Conservation (phyloP, 169 alveolate genomes). For the Cryptosporidium ryanae region DNA sequence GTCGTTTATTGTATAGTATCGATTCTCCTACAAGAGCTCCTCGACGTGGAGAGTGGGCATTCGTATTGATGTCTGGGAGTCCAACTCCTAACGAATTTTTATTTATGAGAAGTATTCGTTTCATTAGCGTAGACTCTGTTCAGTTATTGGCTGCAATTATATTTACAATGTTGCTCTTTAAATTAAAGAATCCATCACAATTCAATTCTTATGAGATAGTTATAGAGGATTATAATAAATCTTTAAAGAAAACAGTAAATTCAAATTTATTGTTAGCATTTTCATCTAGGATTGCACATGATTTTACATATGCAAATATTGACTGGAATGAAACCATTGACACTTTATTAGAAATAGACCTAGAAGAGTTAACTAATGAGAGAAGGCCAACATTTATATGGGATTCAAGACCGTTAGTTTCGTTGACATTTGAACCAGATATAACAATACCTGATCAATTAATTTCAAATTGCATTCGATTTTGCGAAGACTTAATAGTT, state of each 20-base stretch:
- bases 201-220: conserved; percentile 48
- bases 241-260: conserved; percentile 37
- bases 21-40: conserved; percentile 66
- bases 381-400: conserved; percentile 49
- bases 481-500: conserved; percentile 53
- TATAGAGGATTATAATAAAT: conserved; percentile 38
- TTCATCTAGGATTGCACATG: conserved; percentile 55
- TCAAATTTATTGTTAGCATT: conserved; percentile 50
- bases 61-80: conserved; percentile 31
- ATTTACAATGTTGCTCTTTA: conserved; percentile 53
- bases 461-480: conserved; percentile 53
- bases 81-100: conserved; percentile 57
- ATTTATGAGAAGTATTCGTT: conserved; percentile 50
- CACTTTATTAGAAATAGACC: conserved; percentile 44
- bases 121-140: conserved; percentile 43
- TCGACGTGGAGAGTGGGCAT: conserved; percentile 71
- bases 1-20: conserved; percentile 31
- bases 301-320: conserved; percentile 22
- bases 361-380: conserved; percentile 38
- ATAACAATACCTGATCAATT: conserved; percentile 53
- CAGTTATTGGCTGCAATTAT: conserved; percentile 47
- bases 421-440: conserved; percentile 66
- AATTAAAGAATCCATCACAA: conserved; percentile 37
- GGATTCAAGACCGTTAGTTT: conserved; percentile 23
- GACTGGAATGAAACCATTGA: conserved; percentile 65